These are phyloP conservation scores for Mallotus repandus DNA, from an alignment of 441 rosid species.

Conservation along the genomic window DNA sequence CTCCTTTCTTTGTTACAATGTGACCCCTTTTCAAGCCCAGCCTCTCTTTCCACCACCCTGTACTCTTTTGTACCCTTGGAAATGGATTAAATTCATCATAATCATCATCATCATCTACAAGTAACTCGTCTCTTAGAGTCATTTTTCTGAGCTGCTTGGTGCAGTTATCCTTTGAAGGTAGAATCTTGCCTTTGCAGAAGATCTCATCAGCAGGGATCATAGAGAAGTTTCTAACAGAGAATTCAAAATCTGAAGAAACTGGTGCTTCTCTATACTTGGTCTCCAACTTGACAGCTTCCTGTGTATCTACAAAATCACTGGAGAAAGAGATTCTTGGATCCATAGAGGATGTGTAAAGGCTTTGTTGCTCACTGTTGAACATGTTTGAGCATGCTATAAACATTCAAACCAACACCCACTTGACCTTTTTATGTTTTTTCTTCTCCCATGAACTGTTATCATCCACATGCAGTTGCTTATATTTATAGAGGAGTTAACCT, in stretches of 20 bases:
- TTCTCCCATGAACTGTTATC: conserved; percentile 13
- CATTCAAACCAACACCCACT: conserved; percentile 7
- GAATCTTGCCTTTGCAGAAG: conserved; percentile 70
- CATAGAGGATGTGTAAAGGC: conserved; percentile 30
- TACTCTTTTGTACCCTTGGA: conserved; percentile 36
- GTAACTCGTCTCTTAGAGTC: conserved; percentile 63
- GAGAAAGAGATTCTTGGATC: conserved; percentile 97
- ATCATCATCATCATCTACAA: conserved; percentile 18
- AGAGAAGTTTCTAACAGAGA: conserved; percentile 49
- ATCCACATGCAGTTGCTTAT: conserved; percentile 42
- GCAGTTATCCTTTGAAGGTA: conserved; percentile 60
- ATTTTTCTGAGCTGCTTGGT: conserved; percentile 37
- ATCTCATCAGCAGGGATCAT: conserved; percentile 84
- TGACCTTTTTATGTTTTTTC: conserved; percentile 4
- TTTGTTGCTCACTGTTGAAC: conserved; percentile 39
- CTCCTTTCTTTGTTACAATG: conserved; percentile 29
- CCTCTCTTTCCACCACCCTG: conserved; percentile 79
- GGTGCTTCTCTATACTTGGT: conserved; percentile 82
- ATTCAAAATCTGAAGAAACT: conserved; percentile 84
- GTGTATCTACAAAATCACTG: conserved; percentile 70
- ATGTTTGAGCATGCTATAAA: conserved; percentile 37
- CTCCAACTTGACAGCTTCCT: conserved; percentile 42
- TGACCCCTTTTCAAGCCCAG: conserved; percentile 41
- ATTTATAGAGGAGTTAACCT: conserved; percentile 34
- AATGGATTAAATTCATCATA: conserved; percentile 31